Evolutionary conservation across 2,329 filamentous ascomycete genomes (phyloP), one percentile per base, ranked within the genome.

Genomic region (Raffaelea deltoideospora): DNA sequence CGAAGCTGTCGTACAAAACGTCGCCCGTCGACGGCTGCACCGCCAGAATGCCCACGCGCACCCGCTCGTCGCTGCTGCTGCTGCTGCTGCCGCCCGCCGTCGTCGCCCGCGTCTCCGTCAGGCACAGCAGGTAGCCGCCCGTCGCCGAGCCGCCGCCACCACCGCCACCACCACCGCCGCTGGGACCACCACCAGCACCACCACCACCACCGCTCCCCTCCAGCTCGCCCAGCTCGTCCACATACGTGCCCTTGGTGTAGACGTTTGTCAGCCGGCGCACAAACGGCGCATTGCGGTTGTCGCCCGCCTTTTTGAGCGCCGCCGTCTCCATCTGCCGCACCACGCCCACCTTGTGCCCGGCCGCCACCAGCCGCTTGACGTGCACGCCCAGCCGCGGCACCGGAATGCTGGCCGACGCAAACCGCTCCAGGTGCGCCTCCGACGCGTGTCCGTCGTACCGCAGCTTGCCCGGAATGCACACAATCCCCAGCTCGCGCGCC

Each of bases 231-330:
- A 83, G 70, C 53, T 98, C 90, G 51, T 96, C 90, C 39, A 98
- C 79, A 48, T 96, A 98, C 3, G 90, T 98, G 31, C 87, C 90
- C 56, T 96, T 98, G 9, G 90, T 98, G 58, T 98, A 98, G 7
- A 98, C 67, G 51, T 93, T 95, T 14, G 90, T 96, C 49, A 98
- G 74, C 49, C 93, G 90, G 26, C 90, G 76, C 27, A 85, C 73
- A 48, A 98, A 98, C 0, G 90, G 87, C 0, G 86, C 73, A 51
- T 94, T 95, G 40, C 84, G 76, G 56, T 96, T 98, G 53, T 94
- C 86, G 31, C 90, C 88, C 1, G 76, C 90, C 44, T 93, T 93
- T 55, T 98, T 98, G 42, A 98, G 63, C 0, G 90, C 90, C 3
- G 90, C 90, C 0, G 90, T 98, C 57, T 98, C 90, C 21, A 94